Evolutionary conservation across 352 stramenopile species (phyloP).

Genomic region (Aphanomyces cochlioides): DNA sequence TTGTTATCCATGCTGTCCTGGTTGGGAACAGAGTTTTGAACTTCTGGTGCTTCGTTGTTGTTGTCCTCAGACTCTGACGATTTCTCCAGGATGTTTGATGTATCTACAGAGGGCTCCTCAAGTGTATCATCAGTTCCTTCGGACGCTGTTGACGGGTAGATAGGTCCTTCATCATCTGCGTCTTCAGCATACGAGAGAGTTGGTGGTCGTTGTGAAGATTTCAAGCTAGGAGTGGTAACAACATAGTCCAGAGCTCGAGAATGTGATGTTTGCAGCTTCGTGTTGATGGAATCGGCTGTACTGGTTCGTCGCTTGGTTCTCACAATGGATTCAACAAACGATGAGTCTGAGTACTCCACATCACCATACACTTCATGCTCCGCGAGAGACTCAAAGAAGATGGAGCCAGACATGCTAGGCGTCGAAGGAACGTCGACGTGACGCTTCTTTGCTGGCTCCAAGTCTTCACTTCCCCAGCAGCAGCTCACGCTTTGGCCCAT

Average conservation of each 20-base stretch:
- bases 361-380: conserved; percentile 3
- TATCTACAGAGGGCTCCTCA: not conserved
- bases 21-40: not conserved
- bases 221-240: not conserved
- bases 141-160: not conserved
- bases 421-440: not conserved
- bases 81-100: not conserved
- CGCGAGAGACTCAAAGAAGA: conserved; percentile 9
- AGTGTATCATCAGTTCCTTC: conserved; percentile 1
- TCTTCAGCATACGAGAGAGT: conserved; percentile 5
- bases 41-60: not conserved
- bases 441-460: not conserved
- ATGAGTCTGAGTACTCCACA: not conserved
- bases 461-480: conserved; percentile 4
- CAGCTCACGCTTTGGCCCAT: conserved; percentile 20
- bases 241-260: not conserved
- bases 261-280: not conserved
- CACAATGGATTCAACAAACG: not conserved
- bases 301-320: not conserved
- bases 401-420: conserved; percentile 7
- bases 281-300: not conserved
- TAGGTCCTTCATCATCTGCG: conserved; percentile 10
- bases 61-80: not conserved
- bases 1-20: not conserved
- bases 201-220: not conserved